phyloP scores from a whole-genome alignment of 75 land plant genomes.

The Picea sitchensis region DNA sequence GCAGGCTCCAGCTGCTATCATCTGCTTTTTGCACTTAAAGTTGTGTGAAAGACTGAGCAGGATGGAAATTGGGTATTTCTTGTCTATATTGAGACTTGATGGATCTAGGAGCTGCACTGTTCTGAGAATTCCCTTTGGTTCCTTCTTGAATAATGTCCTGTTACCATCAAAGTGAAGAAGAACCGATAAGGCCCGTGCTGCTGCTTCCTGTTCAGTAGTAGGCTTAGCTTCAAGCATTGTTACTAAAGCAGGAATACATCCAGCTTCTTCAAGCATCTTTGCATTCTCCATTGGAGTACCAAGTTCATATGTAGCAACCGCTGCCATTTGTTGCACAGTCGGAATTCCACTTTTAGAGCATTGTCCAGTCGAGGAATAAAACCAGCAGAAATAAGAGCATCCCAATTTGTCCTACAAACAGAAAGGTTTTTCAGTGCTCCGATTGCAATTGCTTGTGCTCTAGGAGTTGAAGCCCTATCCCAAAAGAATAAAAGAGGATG shows the following conservation, averaged over 20 bases:
- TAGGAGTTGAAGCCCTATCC: conserved; percentile 36
- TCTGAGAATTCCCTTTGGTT: conserved; percentile 60
- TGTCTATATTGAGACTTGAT: conserved; percentile 34
- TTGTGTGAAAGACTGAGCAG: conserved; percentile 46
- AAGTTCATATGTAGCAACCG: conserved; percentile 50
- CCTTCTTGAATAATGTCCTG: conserved; percentile 52
- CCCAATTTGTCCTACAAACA: conserved; percentile 25
- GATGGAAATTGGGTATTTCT: conserved; percentile 58
- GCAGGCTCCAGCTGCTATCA: conserved; percentile 68
- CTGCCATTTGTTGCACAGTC: conserved; percentile 52
- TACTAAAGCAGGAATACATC: conserved; percentile 48
- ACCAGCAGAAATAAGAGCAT: conserved; percentile 43
- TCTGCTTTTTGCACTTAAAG: conserved; percentile 68
- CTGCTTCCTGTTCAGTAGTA: conserved; percentile 62
- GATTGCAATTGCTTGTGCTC: conserved; percentile 58
- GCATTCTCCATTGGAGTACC: conserved; percentile 32
- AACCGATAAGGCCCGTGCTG: conserved; percentile 55
- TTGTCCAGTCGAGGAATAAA: conserved; percentile 44
- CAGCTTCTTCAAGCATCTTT: conserved; percentile 60
- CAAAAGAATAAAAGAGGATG: conserved; percentile 52
- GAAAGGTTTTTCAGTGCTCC: conserved; percentile 49
- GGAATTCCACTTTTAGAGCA: conserved; percentile 34
- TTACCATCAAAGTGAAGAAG: conserved; percentile 45
- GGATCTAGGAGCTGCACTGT: conserved; percentile 69
- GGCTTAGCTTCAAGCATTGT: conserved; percentile 75